phyloP scores from a whole-genome alignment of 2,329 filamentous ascomycete genomes.

The Colletotrichum sansevieriae region DNA sequence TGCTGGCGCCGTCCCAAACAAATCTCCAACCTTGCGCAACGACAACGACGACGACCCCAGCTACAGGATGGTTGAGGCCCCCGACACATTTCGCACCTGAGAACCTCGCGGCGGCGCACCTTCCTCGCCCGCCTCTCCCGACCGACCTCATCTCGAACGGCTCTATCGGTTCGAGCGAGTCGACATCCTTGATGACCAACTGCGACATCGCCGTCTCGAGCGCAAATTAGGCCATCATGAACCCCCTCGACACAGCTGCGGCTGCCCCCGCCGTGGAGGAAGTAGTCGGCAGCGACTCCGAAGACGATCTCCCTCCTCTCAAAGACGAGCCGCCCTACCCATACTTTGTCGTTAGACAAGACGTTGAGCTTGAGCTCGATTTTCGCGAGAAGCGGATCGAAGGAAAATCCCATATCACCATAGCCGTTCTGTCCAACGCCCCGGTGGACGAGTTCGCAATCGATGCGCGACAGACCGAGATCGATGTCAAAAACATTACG shows the following conservation, averaged over 20 bases:
- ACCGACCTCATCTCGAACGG: conserved; percentile 7
- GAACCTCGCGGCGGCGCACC: conserved; percentile 39
- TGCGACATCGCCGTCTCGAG: conserved; percentile 23
- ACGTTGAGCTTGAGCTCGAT: conserved; percentile 90
- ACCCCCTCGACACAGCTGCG: conserved; percentile 35
- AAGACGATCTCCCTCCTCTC: conserved; percentile 51
- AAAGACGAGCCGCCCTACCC: conserved; percentile 54
- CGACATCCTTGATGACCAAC: conserved; percentile 15
- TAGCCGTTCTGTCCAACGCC: conserved; percentile 70
- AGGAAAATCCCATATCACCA: conserved; percentile 84
- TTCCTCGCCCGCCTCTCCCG: conserved; percentile 25
- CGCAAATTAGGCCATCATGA: conserved; percentile 38
- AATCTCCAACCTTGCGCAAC: conserved; percentile 27
- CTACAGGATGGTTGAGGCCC: conserved; percentile 38
- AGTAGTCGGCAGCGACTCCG: conserved; percentile 41
- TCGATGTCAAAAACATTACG: conserved; percentile 66
- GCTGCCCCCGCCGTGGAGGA: conserved; percentile 35
- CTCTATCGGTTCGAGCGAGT: conserved; percentile 2
- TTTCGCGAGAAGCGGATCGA: conserved; percentile 81
- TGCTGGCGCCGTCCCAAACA: conserved; percentile 11
- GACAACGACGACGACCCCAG: conserved; percentile 7
- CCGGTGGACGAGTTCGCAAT: conserved; percentile 70
- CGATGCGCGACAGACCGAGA: conserved; percentile 73
- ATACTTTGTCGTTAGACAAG: conserved; percentile 80
- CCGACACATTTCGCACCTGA: conserved; percentile 33